Evolutionary conservation across 2,329 filamentous ascomycete genomes (phyloP), one percentile per base, ranked within the genome.

Genomic region (Septoria petroselini): DNA sequence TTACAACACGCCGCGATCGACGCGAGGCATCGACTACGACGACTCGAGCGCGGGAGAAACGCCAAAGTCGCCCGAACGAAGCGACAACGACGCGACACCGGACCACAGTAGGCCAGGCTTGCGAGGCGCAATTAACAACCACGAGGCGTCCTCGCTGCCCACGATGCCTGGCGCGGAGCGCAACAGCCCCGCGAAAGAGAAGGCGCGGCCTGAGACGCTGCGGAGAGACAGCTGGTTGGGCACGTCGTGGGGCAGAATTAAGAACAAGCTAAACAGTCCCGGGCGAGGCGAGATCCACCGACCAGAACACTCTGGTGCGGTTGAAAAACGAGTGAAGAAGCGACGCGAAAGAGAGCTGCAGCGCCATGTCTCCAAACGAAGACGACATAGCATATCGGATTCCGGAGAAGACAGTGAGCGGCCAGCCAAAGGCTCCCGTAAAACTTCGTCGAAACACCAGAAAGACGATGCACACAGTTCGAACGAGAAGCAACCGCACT

Each of bases 21-120:
- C 59, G 9, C 8, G 7, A 15, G 57, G 58, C 25, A 56, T 64
- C 51, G 70, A 73, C 51, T 55, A 63, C 42, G 65, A 71, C 48
- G 72, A 71, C 48, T 75, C 73, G 50, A 74, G 71, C 9, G 74
- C 73, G 42, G 74, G 73, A 15, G 74, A 76, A 59, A 77, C 74
- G 35, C 74, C 74, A 0, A 70, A 71, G 52, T 74, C 72, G 3
- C 73, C 73, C 0, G 68, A 69, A 51, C 62, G 66, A 29, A 60
- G 61, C 48, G 64, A 67, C 34, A 62, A 60, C 48, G 62, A 66
- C 54, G 58, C 58, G 12, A 65, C 62, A 29, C 61, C 60, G 15
- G 62, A 65, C 7, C 55, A 35, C 18, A 59, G 30, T 42, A 60
- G 55, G 21, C 53, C 62, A 41, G 52, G 48, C 8, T 27, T 43